Conservation (phyloP, 2,329 filamentous ascomycete species). For the Cladophialophora bantiana region DNA sequence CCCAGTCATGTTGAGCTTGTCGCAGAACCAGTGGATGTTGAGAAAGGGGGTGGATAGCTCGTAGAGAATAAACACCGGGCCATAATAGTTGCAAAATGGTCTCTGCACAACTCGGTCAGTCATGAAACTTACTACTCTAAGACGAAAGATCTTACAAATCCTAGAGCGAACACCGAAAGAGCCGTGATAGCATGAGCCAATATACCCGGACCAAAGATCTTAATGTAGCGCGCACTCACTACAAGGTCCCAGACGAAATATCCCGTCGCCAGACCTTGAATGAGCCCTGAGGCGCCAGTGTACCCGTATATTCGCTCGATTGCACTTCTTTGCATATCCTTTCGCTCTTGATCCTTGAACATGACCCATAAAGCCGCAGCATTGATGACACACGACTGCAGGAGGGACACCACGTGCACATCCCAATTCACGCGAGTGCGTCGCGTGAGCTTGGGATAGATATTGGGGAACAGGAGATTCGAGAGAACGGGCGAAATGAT, state of each 20-base stretch:
- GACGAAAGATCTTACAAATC: constrained; percentile 62
- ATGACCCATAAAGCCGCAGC: constrained; percentile 65
- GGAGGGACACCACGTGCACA: constrained; percentile 69
- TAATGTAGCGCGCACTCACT: constrained; percentile 62
- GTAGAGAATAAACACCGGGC: constrained; percentile 70
- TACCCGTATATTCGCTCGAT: constrained; percentile 66
- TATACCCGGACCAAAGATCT: constrained; percentile 67
- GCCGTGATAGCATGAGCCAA: constrained; percentile 68
- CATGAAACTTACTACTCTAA: no score
- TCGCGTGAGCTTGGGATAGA: constrained; percentile 61
- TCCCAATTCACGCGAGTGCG: constrained; percentile 71
- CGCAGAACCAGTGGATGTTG: constrained; percentile 74
- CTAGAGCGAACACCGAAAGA: constrained; percentile 66
- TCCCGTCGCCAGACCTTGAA: constrained; percentile 66
- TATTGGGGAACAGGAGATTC: constrained; percentile 59
- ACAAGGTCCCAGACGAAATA: constrained; percentile 71
- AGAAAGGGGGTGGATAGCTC: constrained; percentile 71
- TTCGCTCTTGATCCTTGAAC: constrained; percentile 62
- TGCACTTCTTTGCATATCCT: constrained; percentile 56
- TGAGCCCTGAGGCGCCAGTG: constrained; percentile 63
- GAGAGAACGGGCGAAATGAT: constrained; percentile 64
- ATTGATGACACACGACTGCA: constrained; percentile 66
- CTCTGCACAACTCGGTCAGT: constrained; percentile 52
- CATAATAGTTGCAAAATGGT: constrained; percentile 71
- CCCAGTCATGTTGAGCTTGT: constrained; percentile 71